A percentile compares a stretch with the other conserved stretches of the same genome.
phyloP scores from a whole-genome alignment of 306 rosid species.

The Vicia sativa region DNA sequence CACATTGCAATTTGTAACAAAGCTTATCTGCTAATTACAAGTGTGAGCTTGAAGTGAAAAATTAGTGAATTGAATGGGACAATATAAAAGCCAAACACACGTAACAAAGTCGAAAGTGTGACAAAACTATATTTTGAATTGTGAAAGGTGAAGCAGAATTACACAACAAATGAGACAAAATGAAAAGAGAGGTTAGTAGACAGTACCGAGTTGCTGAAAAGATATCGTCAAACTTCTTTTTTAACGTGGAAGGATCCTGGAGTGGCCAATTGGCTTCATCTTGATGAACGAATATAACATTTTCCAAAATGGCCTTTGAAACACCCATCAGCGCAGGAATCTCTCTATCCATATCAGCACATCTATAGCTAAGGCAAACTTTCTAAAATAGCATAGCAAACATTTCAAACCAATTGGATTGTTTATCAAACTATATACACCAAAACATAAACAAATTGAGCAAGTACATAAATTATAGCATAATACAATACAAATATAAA shows the following conservation, averaged over 20 bases:
- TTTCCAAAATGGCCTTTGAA: slow-evolving; percentile 90
- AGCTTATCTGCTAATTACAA: not conserved
- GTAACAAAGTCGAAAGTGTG: not conserved
- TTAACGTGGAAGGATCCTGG: slow-evolving; percentile 91
- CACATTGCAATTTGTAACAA: not conserved
- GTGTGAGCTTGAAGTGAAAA: not conserved
- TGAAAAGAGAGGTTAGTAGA: slow-evolving; percentile 9
- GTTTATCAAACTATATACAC: not conserved
- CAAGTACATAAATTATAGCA: not conserved
- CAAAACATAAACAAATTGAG: not conserved
- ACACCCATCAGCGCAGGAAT: slow-evolving; percentile 96
- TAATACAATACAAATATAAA: not conserved
- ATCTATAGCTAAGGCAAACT: slow-evolving; percentile 92
- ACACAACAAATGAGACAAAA: not conserved
- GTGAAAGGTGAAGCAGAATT: not conserved
- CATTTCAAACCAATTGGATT: slow-evolving; percentile 8
- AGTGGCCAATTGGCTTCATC: slow-evolving; percentile 99
- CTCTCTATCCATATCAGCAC: slow-evolving; percentile 94
- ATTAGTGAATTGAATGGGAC: not conserved
- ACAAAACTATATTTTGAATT: not conserved
- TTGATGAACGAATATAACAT: slow-evolving; percentile 92
- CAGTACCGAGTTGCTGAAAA: slow-evolving; percentile 89
- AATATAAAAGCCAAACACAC: not conserved
- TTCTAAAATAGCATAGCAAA: slow-evolving; percentile 52
- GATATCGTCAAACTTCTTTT: slow-evolving; percentile 92